Conservation (phyloP, 306 rosid genomes). For the Rosa rugosa region DNA sequence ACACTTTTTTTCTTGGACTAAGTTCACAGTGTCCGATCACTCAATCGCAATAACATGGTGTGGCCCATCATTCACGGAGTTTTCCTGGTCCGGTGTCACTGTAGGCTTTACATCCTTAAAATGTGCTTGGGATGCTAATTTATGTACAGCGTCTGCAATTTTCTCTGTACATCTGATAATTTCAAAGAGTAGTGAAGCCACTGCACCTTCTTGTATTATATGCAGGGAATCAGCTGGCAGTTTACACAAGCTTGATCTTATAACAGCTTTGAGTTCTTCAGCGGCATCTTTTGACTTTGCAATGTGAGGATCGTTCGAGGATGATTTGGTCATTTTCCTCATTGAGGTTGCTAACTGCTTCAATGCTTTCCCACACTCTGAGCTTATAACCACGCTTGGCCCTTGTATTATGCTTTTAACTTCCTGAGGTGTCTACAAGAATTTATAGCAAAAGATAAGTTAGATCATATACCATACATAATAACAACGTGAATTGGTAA, state of each 20-base stretch:
- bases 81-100: slow-evolving; percentile 9
- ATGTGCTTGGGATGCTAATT: slow-evolving; percentile 14
- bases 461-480: background rate
- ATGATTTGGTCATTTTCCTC: slow-evolving; percentile 15
- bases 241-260: slow-evolving; percentile 12
- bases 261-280: slow-evolving; percentile 16
- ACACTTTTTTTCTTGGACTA: too few species aligned
- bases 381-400: slow-evolving; percentile 15
- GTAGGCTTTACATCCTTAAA: slow-evolving; percentile 20
- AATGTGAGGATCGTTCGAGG: slow-evolving; percentile 10
- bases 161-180: slow-evolving; percentile 4
- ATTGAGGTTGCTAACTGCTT: slow-evolving; percentile 17
- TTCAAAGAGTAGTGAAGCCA: slow-evolving; percentile 22
- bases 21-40: background rate
- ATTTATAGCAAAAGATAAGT: background rate
- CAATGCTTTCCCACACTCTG: slow-evolving; percentile 23
- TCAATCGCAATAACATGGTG: slow-evolving; percentile 4
- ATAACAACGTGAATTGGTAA: background rate
- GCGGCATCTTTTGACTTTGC: background rate
- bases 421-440: slow-evolving; percentile 14
- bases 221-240: background rate
- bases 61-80: background rate
- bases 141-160: slow-evolving; percentile 4
- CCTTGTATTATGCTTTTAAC: slow-evolving; percentile 9
- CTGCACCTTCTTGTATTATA: slow-evolving; percentile 18